Evolutionary conservation across 768 basidiomycete species (phyloP), one percentile per base, ranked within the genome.

Genomic region (Boletus rufocinnamomeus): DNA sequence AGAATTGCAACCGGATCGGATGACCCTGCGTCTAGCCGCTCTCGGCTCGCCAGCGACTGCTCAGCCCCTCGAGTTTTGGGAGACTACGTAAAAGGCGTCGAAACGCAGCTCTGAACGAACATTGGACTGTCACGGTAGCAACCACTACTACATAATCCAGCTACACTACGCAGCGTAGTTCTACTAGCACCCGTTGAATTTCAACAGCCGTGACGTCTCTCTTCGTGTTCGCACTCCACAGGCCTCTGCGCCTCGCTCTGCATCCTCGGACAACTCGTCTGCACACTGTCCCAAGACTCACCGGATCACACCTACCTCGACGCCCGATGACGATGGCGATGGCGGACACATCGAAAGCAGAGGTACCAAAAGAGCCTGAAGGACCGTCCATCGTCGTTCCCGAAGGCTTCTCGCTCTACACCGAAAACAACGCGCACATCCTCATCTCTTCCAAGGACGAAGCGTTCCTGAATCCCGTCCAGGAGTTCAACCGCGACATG

Each of bases 401-500:
- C 2, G 84, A 87, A 58, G 92, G 90, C 23, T 90, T 85, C 73
- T 83, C 81, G 13, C 77, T 94, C 58, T 88, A 93, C 74, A 86
- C 85, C 10, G 91, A 94, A 75, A 93, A 91, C 72, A 86, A 82
- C 3, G 84, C 91, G 0, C 85, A 84, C 67, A 90, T 98, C 68
- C 51, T 52, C 38, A 40, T 52, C 54, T 79, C 82, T 9, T 74
- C 75, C 47, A 75, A 76, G 54, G 90, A 93, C 61, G 89, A 91
- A 57, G 93, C 95, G 3, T 99, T 99, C 73, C 76, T 98, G 59
- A 99, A 99, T 70, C 96, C 97, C 7, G 89, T 98, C 14, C 97
- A 99, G 70, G 93, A 99, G 73, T 99, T 97, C 80, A 99, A 99
- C 75, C 82, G 97, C 40, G 97, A 99, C 75, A 73, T 93, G 47